Evolutionary conservation across 2,329 filamentous ascomycete genomes (phyloP).

Genomic region (Pezicula neosporulosa): DNA sequence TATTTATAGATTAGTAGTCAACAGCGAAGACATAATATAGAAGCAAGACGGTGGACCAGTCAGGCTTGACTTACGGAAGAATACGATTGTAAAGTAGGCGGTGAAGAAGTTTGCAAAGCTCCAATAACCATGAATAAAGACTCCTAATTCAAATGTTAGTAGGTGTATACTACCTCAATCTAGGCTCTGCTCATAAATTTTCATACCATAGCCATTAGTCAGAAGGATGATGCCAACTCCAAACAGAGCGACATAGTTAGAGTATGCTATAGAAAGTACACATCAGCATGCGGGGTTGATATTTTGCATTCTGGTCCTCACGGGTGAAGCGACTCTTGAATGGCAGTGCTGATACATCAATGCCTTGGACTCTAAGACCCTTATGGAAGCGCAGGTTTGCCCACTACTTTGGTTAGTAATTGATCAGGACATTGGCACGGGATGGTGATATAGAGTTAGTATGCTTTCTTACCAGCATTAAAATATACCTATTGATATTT

Average conservation of each 20-base stretch:
- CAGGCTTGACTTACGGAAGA: conserved; percentile 36
- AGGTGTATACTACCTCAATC: too few relatives aligned
- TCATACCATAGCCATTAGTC: conserved; percentile 57
- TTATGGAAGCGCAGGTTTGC: conserved; percentile 56
- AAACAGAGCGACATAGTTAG: conserved; percentile 49
- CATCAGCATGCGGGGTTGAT: neutral
- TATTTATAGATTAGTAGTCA: neutral
- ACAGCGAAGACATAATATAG: too few relatives aligned
- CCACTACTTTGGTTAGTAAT: conserved; percentile 56
- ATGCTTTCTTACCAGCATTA: neutral
- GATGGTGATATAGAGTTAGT: neutral
- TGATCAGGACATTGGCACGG: conserved; percentile 46
- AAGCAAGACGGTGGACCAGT: too few relatives aligned
- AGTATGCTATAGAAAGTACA: neutral
- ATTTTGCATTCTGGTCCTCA: conserved; percentile 46
- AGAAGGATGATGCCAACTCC: conserved; percentile 58
- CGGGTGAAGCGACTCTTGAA: conserved; percentile 51
- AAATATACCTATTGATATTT: neutral
- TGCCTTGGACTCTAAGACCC: conserved; percentile 48
- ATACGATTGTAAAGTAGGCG: conserved; percentile 58
- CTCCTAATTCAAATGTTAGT: conserved; percentile 39
- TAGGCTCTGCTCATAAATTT: too few relatives aligned
- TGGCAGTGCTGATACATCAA: conserved; percentile 44
- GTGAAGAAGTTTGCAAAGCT: conserved; percentile 58
- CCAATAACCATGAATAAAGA: conserved; percentile 68